These are phyloP conservation scores for Apostasia ramifera DNA, from an alignment of 106 monocot species.

Conservation along the genomic window DNA sequence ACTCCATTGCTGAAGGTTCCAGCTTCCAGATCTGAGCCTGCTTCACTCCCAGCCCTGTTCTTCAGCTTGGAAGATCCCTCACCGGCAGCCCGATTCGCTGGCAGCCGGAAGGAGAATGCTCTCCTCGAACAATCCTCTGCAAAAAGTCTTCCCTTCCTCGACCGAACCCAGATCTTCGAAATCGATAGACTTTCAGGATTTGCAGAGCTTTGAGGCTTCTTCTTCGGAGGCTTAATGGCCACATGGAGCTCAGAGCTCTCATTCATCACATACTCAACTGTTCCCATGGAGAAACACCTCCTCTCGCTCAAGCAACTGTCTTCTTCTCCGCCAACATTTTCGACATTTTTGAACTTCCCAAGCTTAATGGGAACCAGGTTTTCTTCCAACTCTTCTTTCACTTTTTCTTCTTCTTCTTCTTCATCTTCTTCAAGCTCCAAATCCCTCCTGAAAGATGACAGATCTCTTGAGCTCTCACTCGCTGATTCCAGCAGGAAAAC, in stretches of 20 bases:
- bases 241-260: constrained; percentile 48
- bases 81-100: not conserved
- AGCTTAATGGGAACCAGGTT: constrained; percentile 48
- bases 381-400: constrained; percentile 1
- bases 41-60: not conserved
- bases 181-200: constrained; percentile 63
- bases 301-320: constrained; percentile 30
- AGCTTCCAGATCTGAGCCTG: constrained; percentile 29
- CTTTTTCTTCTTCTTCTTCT: constrained; percentile 15
- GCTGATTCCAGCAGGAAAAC: constrained; percentile 40
- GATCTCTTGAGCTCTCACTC: constrained; percentile 24
- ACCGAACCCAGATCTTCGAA: constrained; percentile 62
- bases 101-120: constrained; percentile 30
- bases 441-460: not conserved
- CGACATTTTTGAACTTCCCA: constrained; percentile 31
- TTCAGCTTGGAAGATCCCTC: too few relatives aligned
- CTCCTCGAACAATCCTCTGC: constrained; percentile 21
- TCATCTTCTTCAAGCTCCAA: not conserved
- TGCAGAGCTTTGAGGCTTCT: not conserved
- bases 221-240: constrained; percentile 41
- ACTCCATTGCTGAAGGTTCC: constrained; percentile 21
- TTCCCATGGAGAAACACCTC: constrained; percentile 81
- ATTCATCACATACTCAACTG: constrained; percentile 74
- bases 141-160: constrained; percentile 13
- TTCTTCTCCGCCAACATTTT: constrained; percentile 16